These are phyloP conservation scores for Nannochloris sp. DNA, from an alignment of 139 green algal species.

Conservation along the genomic window DNA sequence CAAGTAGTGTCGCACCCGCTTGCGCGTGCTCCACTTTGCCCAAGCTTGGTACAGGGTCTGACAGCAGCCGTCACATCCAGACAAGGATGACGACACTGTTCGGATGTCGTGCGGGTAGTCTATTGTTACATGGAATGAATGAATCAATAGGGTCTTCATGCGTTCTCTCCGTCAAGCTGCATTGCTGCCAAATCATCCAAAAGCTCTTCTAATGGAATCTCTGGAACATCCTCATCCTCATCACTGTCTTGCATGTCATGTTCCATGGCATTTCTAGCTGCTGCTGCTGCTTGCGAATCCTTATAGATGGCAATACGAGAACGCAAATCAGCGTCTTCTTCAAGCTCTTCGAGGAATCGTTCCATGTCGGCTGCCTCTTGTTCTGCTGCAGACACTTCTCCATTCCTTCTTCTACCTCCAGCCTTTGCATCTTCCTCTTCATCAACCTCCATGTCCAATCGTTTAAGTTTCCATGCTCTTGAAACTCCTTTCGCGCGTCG, in stretches of 20 bases:
- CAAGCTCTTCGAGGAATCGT: constrained; percentile 78
- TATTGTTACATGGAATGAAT: neutral
- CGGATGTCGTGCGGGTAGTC: neutral
- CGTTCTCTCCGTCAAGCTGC: constrained; percentile 31
- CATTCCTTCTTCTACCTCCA: neutral
- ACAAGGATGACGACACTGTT: neutral
- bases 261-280: neutral
- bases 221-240: constrained; percentile 29
- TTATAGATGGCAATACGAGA: constrained; percentile 42
- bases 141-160: neutral
- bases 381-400: constrained; percentile 13
- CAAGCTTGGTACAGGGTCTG: no score
- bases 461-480: constrained; percentile 69
- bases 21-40: no score
- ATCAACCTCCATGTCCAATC: constrained; percentile 53
- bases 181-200: constrained; percentile 77
- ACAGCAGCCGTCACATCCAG: no score
- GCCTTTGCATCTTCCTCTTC: constrained; percentile 15
- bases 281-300: constrained; percentile 22
- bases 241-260: constrained; percentile 35
- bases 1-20: no score
- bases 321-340: constrained; percentile 74
- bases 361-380: constrained; percentile 50
- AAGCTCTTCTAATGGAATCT: constrained; percentile 91
- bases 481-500: constrained; percentile 26